phyloP scores from a whole-genome alignment of 1,284 basidiomycete genomes.

The Marasmius fiardii region DNA sequence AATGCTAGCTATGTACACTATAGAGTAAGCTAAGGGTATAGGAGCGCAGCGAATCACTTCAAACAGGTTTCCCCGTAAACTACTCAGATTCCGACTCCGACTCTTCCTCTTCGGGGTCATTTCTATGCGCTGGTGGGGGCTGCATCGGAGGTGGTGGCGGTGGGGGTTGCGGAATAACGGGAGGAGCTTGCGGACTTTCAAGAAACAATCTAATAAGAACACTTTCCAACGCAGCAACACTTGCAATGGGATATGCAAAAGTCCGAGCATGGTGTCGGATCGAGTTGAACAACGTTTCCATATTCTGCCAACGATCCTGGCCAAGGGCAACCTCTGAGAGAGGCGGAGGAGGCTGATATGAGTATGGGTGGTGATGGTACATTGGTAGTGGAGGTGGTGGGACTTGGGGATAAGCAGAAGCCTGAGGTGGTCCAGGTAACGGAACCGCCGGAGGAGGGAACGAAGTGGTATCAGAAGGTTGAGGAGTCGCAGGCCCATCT shows the following conservation, averaged over 20 bases:
- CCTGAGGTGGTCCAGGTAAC: constrained; percentile 17
- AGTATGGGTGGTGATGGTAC: not conserved
- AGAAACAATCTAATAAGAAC: constrained; percentile 70
- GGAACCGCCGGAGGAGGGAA: constrained; percentile 47
- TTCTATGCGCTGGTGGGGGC: too few species aligned
- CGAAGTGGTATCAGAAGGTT: constrained; percentile 10
- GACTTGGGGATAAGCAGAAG: constrained; percentile 19
- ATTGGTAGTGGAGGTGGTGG: not conserved
- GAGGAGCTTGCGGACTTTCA: constrained; percentile 49
- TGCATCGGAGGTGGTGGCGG: too few species aligned
- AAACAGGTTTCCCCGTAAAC: too few species aligned
- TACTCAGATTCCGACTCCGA: too few species aligned
- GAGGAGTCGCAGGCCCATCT: constrained; percentile 15
- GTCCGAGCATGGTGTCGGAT: constrained; percentile 64
- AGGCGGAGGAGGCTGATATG: constrained; percentile 10
- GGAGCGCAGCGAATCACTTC: too few species aligned
- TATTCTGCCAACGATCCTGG: constrained; percentile 75
- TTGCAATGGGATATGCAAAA: constrained; percentile 64
- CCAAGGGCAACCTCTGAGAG: constrained; percentile 17
- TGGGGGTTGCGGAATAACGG: too few species aligned
- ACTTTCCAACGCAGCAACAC: constrained; percentile 69
- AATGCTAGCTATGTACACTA: too few species aligned
- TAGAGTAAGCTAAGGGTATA: too few species aligned
- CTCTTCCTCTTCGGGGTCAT: too few species aligned
- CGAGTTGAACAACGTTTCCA: constrained; percentile 70